phyloP scores from a whole-genome alignment of 306 rosid species.

The Canavalia gladiata region DNA sequence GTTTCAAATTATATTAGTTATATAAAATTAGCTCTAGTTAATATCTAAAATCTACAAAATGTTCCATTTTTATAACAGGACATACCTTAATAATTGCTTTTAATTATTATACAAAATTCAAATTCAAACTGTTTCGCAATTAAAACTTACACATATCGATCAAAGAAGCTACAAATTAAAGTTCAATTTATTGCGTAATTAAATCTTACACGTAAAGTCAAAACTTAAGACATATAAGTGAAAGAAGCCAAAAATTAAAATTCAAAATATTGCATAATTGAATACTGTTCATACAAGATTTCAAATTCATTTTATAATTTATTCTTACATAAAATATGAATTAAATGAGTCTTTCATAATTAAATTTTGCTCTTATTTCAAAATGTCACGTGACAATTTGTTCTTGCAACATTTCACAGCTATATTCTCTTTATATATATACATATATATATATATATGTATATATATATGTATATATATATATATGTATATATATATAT shows the following conservation, averaged over 20 bases:
- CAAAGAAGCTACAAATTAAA: slow-evolving; percentile 4
- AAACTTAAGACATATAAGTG: not conserved
- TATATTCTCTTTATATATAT: not conserved
- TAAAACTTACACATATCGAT: not conserved
- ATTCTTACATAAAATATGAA: not conserved
- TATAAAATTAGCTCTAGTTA: not conserved
- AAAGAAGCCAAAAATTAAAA: slow-evolving; percentile 5
- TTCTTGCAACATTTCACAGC: not conserved
- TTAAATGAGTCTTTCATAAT: slow-evolving; percentile 11
- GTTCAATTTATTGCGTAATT: not conserved
- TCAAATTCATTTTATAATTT: not conserved
- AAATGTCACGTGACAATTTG: not conserved
- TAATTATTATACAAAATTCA: slow-evolving; percentile 15
- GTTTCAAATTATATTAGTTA: not conserved
- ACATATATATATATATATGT: too few species aligned
- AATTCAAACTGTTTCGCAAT: slow-evolving; percentile 14
- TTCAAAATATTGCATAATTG: slow-evolving; percentile 8
- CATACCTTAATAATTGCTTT: not conserved
- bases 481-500: too few species aligned
- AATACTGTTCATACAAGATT: not conserved
- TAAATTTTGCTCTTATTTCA: not conserved
- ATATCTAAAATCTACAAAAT: not conserved
- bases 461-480: too few species aligned
- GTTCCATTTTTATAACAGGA: not conserved
- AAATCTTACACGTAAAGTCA: not conserved